These are phyloP conservation scores for Hericium rajendrae DNA, from an alignment of 768 basidiomycete species.

Conservation along the genomic window DNA sequence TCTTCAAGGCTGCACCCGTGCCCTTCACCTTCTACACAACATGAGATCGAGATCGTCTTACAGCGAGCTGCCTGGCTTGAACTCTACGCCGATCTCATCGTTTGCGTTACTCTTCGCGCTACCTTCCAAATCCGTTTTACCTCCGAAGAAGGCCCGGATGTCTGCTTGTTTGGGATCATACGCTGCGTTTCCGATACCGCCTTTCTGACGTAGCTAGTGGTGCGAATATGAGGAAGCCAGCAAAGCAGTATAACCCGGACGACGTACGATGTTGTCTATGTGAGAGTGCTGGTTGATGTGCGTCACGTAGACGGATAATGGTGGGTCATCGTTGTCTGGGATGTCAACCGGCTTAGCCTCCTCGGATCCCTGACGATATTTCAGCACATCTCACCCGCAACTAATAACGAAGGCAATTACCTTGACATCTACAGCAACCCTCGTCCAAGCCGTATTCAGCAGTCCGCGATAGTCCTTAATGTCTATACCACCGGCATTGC, in stretches of 20 bases:
- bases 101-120: slow-evolving; percentile 19
- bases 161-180: slow-evolving; percentile 70
- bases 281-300: slow-evolving; percentile 50
- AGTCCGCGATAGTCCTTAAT: slow-evolving; percentile 39
- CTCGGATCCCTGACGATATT: slow-evolving; percentile 18
- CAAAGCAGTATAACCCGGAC: neutral
- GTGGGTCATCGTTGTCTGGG: slow-evolving; percentile 19
- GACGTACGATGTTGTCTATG: slow-evolving; percentile 44
- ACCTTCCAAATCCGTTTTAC: slow-evolving; percentile 12
- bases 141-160: slow-evolving; percentile 65
- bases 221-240: neutral
- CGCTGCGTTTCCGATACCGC: slow-evolving; percentile 62
- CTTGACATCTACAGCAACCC: slow-evolving; percentile 38
- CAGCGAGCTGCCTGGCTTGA: neutral
- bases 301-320: slow-evolving; percentile 35
- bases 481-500: slow-evolving; percentile 26
- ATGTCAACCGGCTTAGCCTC: slow-evolving; percentile 16
- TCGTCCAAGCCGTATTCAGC: slow-evolving; percentile 63
- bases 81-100: slow-evolving; percentile 16
- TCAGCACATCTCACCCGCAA: neutral
- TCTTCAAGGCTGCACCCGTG: too few species aligned
- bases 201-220: slow-evolving; percentile 52
- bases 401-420: slow-evolving; percentile 20
- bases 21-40: neutral
- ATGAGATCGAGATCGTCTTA: neutral